Evolutionary conservation across 345 rosid species (phyloP).

Genomic region (Corymbia maculata): DNA sequence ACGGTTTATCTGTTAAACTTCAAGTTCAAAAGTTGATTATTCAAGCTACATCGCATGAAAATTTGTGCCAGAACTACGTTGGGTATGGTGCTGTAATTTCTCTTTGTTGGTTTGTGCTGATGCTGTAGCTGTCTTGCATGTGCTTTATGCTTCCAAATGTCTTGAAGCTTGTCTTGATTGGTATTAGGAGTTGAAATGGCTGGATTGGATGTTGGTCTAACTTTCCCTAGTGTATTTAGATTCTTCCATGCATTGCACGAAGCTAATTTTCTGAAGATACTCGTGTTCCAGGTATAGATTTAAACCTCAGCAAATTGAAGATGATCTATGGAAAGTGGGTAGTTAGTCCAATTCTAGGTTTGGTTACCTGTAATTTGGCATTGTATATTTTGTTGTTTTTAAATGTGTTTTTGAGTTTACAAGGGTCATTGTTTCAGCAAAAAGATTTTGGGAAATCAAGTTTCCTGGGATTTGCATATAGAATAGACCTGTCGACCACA

Average conservation of each 20-base stretch:
- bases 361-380: not conserved
- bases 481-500: not conserved
- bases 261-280: not conserved
- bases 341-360: not conserved
- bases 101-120: not conserved
- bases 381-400: not conserved
- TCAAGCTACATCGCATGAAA: conserved; percentile 87
- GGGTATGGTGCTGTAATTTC: conserved; percentile 44
- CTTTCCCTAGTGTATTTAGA: not conserved
- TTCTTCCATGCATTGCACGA: not conserved
- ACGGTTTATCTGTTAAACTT: conserved; percentile 78
- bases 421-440: not conserved
- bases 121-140: not conserved
- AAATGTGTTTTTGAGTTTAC: not conserved
- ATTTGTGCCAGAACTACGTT: conserved; percentile 92
- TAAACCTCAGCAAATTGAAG: not conserved
- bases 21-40: conserved; percentile 91
- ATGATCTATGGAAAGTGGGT: not conserved
- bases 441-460: not conserved
- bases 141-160: not conserved
- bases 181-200: not conserved
- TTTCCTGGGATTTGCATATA: not conserved
- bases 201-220: not conserved
- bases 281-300: not conserved
- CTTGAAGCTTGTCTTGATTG: not conserved